Evolutionary conservation across 2,329 filamentous ascomycete genomes (phyloP).

Genomic region (Neoascochyta sp.): DNA sequence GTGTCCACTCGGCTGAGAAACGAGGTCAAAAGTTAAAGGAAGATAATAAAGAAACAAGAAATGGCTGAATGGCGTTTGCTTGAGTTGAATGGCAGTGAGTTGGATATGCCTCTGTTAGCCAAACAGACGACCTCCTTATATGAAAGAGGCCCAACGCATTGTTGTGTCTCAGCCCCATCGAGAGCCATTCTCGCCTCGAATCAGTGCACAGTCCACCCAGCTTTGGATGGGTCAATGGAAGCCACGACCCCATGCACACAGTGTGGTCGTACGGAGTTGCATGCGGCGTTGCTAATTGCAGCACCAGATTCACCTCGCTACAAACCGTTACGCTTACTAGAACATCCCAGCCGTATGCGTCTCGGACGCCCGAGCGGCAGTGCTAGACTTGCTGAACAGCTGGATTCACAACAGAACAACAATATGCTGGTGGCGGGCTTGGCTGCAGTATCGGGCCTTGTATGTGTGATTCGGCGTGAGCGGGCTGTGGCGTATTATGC

Average conservation of each 20-base stretch:
- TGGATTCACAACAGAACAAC: no score
- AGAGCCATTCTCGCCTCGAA: slow-evolving; percentile 10
- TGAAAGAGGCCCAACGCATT: slow-evolving; percentile 12
- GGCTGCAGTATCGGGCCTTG: no score
- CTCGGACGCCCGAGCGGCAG: no score
- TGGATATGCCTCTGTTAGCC: no score
- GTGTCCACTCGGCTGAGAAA: slow-evolving; percentile 6
- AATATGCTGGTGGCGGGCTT: no score
- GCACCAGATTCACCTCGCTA: slow-evolving; percentile 20
- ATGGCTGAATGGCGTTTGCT: no score
- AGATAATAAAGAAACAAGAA: slow-evolving; percentile 4
- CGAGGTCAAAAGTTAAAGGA: slow-evolving; percentile 5
- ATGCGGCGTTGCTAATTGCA: slow-evolving; percentile 12
- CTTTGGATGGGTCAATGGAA: slow-evolving; percentile 17
- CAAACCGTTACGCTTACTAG: slow-evolving; percentile 3
- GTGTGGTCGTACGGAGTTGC: slow-evolving; percentile 11
- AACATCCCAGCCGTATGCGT: no score
- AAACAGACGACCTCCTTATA: slow-evolving; percentile 16
- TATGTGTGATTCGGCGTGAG: no score
- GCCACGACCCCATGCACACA: slow-evolving; percentile 12
- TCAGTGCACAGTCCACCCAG: slow-evolving; percentile 9
- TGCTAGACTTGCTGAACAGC: no score
- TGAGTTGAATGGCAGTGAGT: no score
- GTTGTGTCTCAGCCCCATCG: slow-evolving; percentile 8
- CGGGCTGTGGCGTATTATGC: slow-evolving; percentile 1